Evolutionary conservation across 345 rosid genomes (phyloP).

Genomic region (Hibiscus syriacus): DNA sequence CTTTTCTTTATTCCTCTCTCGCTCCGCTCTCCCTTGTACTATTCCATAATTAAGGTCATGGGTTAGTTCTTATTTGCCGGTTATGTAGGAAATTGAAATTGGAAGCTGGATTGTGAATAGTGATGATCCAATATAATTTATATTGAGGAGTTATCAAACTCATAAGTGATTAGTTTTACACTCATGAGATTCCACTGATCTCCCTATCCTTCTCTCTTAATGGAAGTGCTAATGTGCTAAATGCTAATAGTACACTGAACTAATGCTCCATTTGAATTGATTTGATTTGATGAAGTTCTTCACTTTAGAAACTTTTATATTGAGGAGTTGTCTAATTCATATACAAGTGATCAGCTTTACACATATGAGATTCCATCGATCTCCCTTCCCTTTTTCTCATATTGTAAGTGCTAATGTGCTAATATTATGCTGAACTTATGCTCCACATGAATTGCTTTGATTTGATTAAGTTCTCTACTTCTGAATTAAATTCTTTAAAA

Average conservation of each 20-base stretch:
- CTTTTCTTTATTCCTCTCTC: neutral
- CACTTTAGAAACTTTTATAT: neutral
- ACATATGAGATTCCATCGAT: neutral
- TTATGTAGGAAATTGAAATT: conserved; percentile 5
- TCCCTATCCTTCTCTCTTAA: neutral
- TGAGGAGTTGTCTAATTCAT: neutral
- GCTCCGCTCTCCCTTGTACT: too few relatives aligned
- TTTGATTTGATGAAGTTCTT: neutral
- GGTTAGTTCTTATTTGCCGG: neutral
- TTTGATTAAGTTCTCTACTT: neutral
- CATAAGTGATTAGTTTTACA: neutral
- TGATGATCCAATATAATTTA: neutral
- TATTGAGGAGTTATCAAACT: conserved; percentile 1
- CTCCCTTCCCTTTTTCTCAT: neutral
- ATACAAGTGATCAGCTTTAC: neutral
- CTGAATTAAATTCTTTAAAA: too few relatives aligned
- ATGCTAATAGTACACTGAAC: neutral
- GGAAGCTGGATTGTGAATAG: conserved; percentile 1
- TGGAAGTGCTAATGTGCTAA: neutral
- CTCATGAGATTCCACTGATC: neutral
- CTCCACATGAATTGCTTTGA: neutral
- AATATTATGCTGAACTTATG: neutral
- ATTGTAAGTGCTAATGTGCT: neutral
- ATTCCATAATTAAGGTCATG: neutral
- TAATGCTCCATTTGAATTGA: neutral